Base-by-base conservation (phyloP, 306 rosid species). In the Morella rubra region DNA sequence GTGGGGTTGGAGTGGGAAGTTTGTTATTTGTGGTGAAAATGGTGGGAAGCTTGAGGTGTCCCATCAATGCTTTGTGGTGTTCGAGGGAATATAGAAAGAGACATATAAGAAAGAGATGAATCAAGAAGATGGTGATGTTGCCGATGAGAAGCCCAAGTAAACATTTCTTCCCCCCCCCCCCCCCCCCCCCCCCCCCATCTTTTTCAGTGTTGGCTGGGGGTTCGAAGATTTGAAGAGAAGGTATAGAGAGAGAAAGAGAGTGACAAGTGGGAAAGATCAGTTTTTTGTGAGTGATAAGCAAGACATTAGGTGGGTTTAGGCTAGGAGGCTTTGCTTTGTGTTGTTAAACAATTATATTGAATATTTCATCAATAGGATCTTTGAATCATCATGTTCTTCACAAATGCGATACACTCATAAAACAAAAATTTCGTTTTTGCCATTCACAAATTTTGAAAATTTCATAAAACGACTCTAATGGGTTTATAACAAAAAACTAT, bases 171-270 rank as follows among this genome's bases (percentile, higher is more conserved):
- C 41, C 53, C 19, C 37, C n/a, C n/a, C n/a, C n/a, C n/a, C n/a
- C n/a, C n/a, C n/a, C n/a, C n/a, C n/a, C n/a, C n/a, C n/a, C n/a
- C n/a, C n/a, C n/a, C n/a, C n/a, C n/a, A n/a, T n/a, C n/a, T n/a
- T n/a, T n/a, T n/a, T n/a, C n/a, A n/a, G n/a, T n/a, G n/a, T n/a
- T n/a, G n/a, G n/a, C n/a, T n/a, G n/a, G n/a, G n/a, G n/a, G n/a
- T n/a, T n/a, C n/a, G 79, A 60, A 27, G 52, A 74, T 62, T 89
- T 89, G 92, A 87, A 84, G 45, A 79, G n/a, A 81, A 89, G 87
- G 81, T 81, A 56, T 44, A 79, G 77, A 58, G 52, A 55, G 7
- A 18, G 20, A 55, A 42, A 59, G 44, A 40, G 24, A n/a, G 3
- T 16, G 53, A 49, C 14, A 3, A 49, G 53, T 49, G 4, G 27